Evolutionary conservation across 129 eudicot genomes (phyloP).

Genomic region (Flaveria linearis): DNA sequence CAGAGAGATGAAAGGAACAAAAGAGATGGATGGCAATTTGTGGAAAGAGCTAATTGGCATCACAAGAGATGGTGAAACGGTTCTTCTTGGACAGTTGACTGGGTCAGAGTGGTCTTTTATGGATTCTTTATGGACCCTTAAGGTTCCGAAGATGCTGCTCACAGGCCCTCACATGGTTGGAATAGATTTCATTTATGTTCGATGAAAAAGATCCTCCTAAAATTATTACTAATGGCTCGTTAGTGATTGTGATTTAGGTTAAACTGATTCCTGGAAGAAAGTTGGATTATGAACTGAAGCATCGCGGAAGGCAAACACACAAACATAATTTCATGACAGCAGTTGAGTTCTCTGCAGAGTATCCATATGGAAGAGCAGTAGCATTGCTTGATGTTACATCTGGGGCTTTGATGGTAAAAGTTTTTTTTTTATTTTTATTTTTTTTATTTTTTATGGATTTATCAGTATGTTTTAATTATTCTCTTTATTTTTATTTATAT

Average conservation of each 20-base stretch:
- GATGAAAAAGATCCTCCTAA: neutral
- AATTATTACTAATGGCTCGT: neutral
- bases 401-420: constrained; percentile 31
- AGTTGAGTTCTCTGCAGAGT: constrained; percentile 45
- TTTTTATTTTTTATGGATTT: neutral
- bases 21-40: neutral
- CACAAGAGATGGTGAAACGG: constrained; percentile 24
- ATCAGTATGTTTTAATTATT: neutral
- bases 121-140: constrained; percentile 37
- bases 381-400: constrained; percentile 40
- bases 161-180: constrained; percentile 34
- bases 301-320: constrained; percentile 19
- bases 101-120: constrained; percentile 42
- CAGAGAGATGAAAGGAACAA: constrained; percentile 19
- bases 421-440: neutral
- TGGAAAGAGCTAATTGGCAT: constrained; percentile 35
- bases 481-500: neutral
- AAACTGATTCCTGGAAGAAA: constrained; percentile 43
- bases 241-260: constrained; percentile 32
- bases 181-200: neutral
- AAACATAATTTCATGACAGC: constrained; percentile 38
- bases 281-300: constrained; percentile 39
- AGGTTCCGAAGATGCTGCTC: constrained; percentile 38
- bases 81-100: constrained; percentile 29
- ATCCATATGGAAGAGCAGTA: constrained; percentile 42